Evolutionary conservation across 2,329 filamentous ascomycete genomes (phyloP), one percentile per base, ranked within the genome.

Genomic region (Phialocephala sp.): DNA sequence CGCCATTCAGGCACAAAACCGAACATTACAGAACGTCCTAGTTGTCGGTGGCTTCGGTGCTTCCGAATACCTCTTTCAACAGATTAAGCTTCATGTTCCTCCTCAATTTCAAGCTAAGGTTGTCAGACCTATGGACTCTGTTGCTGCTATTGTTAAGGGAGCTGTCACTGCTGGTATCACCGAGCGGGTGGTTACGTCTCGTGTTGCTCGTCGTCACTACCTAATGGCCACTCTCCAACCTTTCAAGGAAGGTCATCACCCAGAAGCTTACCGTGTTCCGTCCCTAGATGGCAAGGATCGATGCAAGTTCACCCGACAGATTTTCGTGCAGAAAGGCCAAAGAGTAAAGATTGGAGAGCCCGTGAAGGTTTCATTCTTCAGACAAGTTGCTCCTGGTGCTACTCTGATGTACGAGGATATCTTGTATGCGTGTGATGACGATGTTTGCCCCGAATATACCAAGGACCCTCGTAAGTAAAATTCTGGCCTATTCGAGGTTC

Each of bases 341-440:
- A 91, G 96, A 79, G 94, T 99, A 80, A 98, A 98, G 89, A 98
- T 97, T 78, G 95, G 95, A 74, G 95, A 99, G 81, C 94, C 95
- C 1, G 94, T 98, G 81, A 98, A 98, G 84, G 95, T 98, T 54
- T 97, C 92, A 11, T 98, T 98, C 81, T 98, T 99, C 89, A 86
- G 95, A 79, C 95, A 98, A 79, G 95, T 99, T 62, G 95, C 95
- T 6, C 95, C 95, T 0, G 95, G 95, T 59, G 95, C 95, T 39
- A 98, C 94, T 0, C 88, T 99, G 73, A 98, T 99, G 95, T 99
- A 99, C 78, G 95, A 99, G 83, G 95, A 99, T 81, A 94, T 98
- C 62, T 80, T 98, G 65, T 98, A 97, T 78, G 95, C 94, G 59
- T 99, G 95, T 76, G 95, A 99, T 76, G 95, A 98, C 71, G 95